These are phyloP conservation scores for Suillus spraguei DNA, from an alignment of 768 basidiomycete species.

Conservation along the genomic window DNA sequence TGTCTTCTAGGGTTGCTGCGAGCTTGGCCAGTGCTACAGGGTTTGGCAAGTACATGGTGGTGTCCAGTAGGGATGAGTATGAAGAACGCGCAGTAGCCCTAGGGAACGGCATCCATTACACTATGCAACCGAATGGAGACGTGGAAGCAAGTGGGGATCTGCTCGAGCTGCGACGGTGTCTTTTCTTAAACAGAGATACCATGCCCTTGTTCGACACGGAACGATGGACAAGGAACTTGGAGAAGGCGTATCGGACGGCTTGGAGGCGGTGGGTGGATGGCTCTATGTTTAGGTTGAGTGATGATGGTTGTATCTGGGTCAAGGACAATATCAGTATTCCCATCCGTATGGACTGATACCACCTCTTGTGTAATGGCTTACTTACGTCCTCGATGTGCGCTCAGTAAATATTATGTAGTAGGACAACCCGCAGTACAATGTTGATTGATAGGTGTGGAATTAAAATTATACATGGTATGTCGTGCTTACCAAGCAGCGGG, in stretches of 20 bases:
- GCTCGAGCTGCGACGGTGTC: constrained; percentile 39
- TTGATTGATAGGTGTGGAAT: not conserved
- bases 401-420: not conserved
- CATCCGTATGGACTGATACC: constrained; percentile 2
- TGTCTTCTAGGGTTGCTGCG: constrained; percentile 53
- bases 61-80: constrained; percentile 44
- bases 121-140: constrained; percentile 12
- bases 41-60: constrained; percentile 50
- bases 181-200: constrained; percentile 43
- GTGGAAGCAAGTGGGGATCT: constrained; percentile 37
- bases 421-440: not conserved
- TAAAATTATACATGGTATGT: not conserved
- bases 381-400: not conserved
- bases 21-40: constrained; percentile 51
- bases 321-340: constrained; percentile 30
- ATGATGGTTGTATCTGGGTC: constrained; percentile 35
- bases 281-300: constrained; percentile 34
- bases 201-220: constrained; percentile 52
- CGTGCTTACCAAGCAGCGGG: not conserved
- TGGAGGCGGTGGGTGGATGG: constrained; percentile 54
- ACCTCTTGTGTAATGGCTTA: not conserved
- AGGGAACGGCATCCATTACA: constrained; percentile 32
- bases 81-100: constrained; percentile 47
- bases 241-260: constrained; percentile 43
- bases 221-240: constrained; percentile 49